Percentiles rank a stretch among this genome's conserved stretches.
Conservation (phyloP, 768 basidiomycete genomes). For the Coprinellus micaceus region DNA sequence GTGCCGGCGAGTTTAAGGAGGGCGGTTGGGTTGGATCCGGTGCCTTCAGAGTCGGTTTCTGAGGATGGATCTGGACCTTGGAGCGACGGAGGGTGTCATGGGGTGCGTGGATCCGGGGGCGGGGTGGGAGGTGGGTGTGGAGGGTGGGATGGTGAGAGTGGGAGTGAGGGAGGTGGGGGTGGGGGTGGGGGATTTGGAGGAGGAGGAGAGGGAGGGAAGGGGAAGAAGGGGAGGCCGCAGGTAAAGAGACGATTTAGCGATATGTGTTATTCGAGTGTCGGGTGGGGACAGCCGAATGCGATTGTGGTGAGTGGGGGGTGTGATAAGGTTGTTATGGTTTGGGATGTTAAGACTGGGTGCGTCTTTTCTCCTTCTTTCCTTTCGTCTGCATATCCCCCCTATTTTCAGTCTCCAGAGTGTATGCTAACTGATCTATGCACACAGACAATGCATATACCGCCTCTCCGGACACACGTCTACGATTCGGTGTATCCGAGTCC, state of each 20-base stretch:
- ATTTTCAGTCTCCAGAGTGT: background rate
- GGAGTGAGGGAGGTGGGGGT: background rate
- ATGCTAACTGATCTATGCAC: no score
- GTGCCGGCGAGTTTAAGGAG: conserved; percentile 41
- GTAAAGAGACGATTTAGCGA: conserved; percentile 40
- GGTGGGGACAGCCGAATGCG: conserved; percentile 85
- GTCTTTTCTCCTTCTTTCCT: conserved; percentile 17
- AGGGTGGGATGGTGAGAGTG: background rate
- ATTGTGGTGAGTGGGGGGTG: conserved; percentile 91
- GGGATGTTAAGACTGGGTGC: conserved; percentile 86
- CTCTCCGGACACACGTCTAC: conserved; percentile 86
- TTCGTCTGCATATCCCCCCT: background rate
- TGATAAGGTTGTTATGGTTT: conserved; percentile 87
- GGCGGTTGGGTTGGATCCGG: conserved; percentile 42
- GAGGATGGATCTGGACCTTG: conserved; percentile 9
- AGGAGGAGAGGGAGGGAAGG: background rate
- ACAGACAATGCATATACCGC: conserved; percentile 69
- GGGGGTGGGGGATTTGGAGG: background rate
- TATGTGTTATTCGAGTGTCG: conserved; percentile 64
- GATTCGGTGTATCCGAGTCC: conserved; percentile 83
- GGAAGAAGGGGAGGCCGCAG: background rate
- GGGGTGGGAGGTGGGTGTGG: no score
- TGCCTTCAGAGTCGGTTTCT: conserved; percentile 6
- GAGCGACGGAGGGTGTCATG: background rate
- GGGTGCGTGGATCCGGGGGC: background rate